Conservation (phyloP, 371 early-diverging fungal species). For the Apophysomyces sp. region DNA sequence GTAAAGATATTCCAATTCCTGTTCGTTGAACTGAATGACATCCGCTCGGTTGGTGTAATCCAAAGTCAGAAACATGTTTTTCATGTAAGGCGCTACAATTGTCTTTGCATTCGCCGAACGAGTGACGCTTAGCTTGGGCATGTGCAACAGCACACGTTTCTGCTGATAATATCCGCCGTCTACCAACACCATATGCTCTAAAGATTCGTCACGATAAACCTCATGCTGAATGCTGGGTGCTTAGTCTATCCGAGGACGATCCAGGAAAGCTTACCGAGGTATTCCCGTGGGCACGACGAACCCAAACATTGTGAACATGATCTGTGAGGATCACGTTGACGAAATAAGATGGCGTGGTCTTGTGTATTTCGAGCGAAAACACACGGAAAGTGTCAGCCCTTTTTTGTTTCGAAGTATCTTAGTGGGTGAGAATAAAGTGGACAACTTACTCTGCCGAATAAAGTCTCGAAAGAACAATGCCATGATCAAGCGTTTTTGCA, state of each 20-base stretch:
- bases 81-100: slow-evolving; percentile 29
- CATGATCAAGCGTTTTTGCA: slow-evolving; percentile 15
- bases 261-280: neutral
- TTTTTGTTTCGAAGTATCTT: neutral
- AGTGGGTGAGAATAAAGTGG: neutral
- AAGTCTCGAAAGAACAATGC: slow-evolving; percentile 14
- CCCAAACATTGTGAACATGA: slow-evolving; percentile 4
- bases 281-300: neutral
- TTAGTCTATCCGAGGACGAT: slow-evolving; percentile 3
- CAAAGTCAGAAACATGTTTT: slow-evolving; percentile 32
- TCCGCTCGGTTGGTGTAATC: slow-evolving; percentile 34
- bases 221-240: slow-evolving; percentile 14
- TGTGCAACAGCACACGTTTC: slow-evolving; percentile 29
- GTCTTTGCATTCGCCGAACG: slow-evolving; percentile 26
- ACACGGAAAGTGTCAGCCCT: slow-evolving; percentile 33
- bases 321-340: slow-evolving; percentile 31
- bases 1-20: slow-evolving; percentile 22
- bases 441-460: slow-evolving; percentile 30
- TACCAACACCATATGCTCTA: slow-evolving; percentile 35
- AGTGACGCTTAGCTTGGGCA: slow-evolving; percentile 26
- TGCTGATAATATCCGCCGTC: slow-evolving; percentile 36
- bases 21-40: slow-evolving; percentile 14
- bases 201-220: slow-evolving; percentile 23
- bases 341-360: slow-evolving; percentile 21
- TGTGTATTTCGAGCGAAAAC: slow-evolving; percentile 23